A percentile compares a stretch with the other conserved stretches of the same genome.
Evolutionary conservation across 371 early-diverging fungal genomes (phyloP).

Genomic region (Catenaria anguillulae): DNA sequence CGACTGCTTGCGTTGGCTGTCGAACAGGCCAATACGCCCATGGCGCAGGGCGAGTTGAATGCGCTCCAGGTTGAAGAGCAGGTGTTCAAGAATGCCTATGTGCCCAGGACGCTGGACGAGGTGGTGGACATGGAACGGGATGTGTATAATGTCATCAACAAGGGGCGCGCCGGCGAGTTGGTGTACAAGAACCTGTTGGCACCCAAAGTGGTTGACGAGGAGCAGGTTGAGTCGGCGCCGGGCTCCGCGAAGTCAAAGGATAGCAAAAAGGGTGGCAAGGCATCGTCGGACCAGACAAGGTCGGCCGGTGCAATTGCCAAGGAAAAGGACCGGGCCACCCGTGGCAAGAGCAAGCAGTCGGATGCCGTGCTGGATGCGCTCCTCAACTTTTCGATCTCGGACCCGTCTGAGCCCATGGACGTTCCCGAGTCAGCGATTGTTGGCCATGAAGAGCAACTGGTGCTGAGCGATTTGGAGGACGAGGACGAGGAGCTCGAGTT

Average conservation of each 20-base stretch:
- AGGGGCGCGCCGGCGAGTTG: conserved; percentile 53
- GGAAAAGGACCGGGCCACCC: not conserved
- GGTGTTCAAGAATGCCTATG: conserved; percentile 79
- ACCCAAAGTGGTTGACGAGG: not conserved
- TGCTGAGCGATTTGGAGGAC: not conserved
- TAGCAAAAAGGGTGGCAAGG: not conserved
- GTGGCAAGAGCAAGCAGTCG: no score
- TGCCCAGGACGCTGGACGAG: conserved; percentile 83
- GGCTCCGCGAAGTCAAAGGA: not conserved
- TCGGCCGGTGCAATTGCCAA: no score
- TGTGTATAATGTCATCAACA: conserved; percentile 42
- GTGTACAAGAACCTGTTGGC: conserved; percentile 35
- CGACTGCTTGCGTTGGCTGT: not conserved
- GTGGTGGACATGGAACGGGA: conserved; percentile 80
- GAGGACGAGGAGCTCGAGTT: not conserved
- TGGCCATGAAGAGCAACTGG: no score
- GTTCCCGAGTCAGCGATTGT: no score
- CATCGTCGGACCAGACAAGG: no score
- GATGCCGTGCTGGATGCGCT: not conserved
- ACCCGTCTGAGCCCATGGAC: not conserved
- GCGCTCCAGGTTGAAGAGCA: conserved; percentile 54
- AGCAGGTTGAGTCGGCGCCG: not conserved
- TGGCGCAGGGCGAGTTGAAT: not conserved
- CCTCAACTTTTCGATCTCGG: not conserved
- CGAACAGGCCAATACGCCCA: no score